phyloP scores from a whole-genome alignment of 2,329 filamentous ascomycete species.

The Cytospora piceae region DNA sequence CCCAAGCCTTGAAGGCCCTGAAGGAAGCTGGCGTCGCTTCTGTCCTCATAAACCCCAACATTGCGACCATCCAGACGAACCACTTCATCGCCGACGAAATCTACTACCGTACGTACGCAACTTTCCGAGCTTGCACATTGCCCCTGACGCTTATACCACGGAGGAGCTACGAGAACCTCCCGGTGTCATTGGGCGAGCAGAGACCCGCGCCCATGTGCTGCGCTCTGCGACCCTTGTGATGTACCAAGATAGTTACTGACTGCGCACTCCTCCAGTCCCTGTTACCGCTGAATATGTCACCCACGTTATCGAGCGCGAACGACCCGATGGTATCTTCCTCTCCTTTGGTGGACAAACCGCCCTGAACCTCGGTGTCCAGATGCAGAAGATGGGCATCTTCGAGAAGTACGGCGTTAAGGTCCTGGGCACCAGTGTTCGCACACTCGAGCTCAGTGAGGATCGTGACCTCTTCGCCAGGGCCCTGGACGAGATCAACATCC shows the following conservation, averaged over 20 bases:
- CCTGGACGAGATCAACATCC: conserved; percentile 95
- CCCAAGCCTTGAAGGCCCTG: conserved; percentile 93
- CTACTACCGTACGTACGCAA: conserved; percentile 67
- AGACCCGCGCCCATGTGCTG: not conserved
- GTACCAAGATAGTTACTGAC: conserved; percentile 11
- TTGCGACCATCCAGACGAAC: conserved; percentile 97
- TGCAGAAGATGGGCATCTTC: conserved; percentile 94
- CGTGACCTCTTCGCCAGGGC: conserved; percentile 95
- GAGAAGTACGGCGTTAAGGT: conserved; percentile 96
- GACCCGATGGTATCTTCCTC: conserved; percentile 94
- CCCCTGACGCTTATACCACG: not conserved
- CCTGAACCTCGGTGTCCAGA: conserved; percentile 93
- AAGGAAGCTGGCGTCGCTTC: conserved; percentile 93
- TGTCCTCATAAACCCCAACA: conserved; percentile 96
- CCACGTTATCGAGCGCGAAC: conserved; percentile 95
- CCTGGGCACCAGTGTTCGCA: conserved; percentile 91
- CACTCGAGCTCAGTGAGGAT: conserved; percentile 92
- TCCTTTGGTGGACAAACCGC: conserved; percentile 98
- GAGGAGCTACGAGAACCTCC: not conserved
- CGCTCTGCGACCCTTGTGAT: not conserved
- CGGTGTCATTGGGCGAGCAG: not conserved
- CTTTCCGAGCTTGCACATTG: conserved; percentile 4
- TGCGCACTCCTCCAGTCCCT: conserved; percentile 54
- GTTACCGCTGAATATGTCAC: conserved; percentile 97
- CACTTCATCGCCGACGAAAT: conserved; percentile 96